Evolutionary conservation across 139 green algal species (phyloP).

Genomic region (Pseudopediastrum boryanum): DNA sequence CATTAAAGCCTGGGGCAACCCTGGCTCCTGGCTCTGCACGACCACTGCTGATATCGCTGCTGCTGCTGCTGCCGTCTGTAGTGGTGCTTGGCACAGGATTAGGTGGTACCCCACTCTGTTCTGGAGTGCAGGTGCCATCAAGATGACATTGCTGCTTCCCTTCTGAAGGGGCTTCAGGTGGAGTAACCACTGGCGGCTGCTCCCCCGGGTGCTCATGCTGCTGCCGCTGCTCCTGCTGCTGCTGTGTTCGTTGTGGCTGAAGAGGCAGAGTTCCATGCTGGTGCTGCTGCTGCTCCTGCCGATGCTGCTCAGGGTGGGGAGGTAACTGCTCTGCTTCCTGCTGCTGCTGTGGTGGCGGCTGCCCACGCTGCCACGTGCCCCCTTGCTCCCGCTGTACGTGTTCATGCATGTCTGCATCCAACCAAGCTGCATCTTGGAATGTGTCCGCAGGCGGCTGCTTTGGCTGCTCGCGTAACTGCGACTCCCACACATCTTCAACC

Average conservation of each 20-base stretch:
- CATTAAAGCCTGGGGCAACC: too few relatives aligned
- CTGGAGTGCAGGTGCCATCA: too few relatives aligned
- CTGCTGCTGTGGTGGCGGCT: neutral
- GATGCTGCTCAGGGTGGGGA: neutral
- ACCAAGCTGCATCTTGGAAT: conserved; percentile 18
- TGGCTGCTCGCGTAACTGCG: neutral
- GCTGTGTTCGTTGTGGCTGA: neutral
- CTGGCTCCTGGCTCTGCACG: too few relatives aligned
- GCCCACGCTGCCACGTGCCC: neutral
- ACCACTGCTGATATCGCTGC: too few relatives aligned
- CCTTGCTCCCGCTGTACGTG: neutral
- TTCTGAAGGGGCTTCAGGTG: neutral
- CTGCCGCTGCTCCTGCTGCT: conserved; percentile 13
- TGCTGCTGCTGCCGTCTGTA: conserved; percentile 6
- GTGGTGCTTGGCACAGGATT: too few relatives aligned
- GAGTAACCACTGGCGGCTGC: neutral
- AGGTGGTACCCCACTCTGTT: too few relatives aligned
- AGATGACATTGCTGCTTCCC: too few relatives aligned
- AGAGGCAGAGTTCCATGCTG: neutral
- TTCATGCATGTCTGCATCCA: conserved; percentile 15
- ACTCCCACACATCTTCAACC: conserved; percentile 11
- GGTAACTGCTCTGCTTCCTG: neutral
- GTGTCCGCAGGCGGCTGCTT: neutral
- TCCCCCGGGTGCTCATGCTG: neutral
- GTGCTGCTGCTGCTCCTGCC: neutral